Conservation (phyloP, 306 rosid species). For the Castanospermum australe region DNA sequence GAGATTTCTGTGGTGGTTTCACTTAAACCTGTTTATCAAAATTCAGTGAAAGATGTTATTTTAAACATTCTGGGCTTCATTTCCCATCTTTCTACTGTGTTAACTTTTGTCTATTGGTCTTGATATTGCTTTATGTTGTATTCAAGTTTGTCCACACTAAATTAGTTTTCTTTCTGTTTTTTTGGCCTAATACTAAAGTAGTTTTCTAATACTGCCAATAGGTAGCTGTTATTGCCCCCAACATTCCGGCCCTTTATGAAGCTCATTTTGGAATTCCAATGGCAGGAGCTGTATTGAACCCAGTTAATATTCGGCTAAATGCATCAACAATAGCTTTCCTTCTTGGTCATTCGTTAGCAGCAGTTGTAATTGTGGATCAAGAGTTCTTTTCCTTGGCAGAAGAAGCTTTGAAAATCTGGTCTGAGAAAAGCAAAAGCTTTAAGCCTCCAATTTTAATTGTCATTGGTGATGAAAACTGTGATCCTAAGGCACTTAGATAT, state of each 20-base stretch:
- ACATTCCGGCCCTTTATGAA: slow-evolving; percentile 88
- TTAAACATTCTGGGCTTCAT: not conserved
- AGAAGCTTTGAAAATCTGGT: slow-evolving; percentile 74
- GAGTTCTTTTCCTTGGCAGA: slow-evolving; percentile 58
- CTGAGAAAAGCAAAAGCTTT: slow-evolving; percentile 44
- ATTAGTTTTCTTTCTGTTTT: not conserved
- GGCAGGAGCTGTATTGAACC: slow-evolving; percentile 67
- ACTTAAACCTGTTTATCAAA: not conserved
- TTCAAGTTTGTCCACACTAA: slow-evolving; percentile 3
- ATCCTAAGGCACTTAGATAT: slow-evolving; percentile 39
- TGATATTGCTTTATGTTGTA: not conserved
- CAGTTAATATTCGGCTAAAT: slow-evolving; percentile 64
- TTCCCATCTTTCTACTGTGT: not conserved
- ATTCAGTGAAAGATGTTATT: not conserved
- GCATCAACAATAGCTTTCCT: slow-evolving; percentile 61
- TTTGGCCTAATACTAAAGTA: not conserved
- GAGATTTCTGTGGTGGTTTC: not conserved
- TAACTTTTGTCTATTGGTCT: not conserved
- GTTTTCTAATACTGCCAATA: slow-evolving; percentile 37
- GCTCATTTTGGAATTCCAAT: slow-evolving; percentile 79
- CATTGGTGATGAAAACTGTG: slow-evolving; percentile 75
- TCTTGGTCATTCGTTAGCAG: slow-evolving; percentile 61
- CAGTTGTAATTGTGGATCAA: slow-evolving; percentile 63
- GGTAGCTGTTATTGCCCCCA: slow-evolving; percentile 93
- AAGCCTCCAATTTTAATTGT: slow-evolving; percentile 70